These are phyloP conservation scores for Chytriomyces sp. DNA, from an alignment of 192 early-diverging fungal species.

Conservation along the genomic window DNA sequence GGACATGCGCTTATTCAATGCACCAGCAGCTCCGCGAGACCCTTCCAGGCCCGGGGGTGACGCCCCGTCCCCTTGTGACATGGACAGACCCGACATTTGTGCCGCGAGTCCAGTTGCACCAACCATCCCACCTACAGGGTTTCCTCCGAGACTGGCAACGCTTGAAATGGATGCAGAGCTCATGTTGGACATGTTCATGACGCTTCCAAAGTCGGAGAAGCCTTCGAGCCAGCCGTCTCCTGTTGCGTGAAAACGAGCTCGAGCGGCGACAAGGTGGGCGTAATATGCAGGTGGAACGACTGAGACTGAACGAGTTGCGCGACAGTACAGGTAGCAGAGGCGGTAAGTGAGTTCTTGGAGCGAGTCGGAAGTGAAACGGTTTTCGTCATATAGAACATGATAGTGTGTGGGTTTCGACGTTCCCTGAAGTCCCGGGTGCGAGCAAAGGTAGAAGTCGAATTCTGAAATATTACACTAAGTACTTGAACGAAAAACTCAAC, in stretches of 20 bases:
- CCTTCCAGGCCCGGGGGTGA: not conserved
- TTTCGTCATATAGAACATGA: constrained; percentile 89
- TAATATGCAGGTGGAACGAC: constrained; percentile 92
- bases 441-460: constrained; percentile 78
- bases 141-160: constrained; percentile 24
- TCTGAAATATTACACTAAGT: constrained; percentile 10
- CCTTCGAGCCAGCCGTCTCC: constrained; percentile 55
- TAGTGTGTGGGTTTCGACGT: constrained; percentile 93
- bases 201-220: constrained; percentile 33
- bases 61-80: not conserved
- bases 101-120: constrained; percentile 8
- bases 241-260: constrained; percentile 81
- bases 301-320: constrained; percentile 85
- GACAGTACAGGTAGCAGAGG: constrained; percentile 87
- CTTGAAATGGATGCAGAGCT: constrained; percentile 19
- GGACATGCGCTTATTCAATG: constrained; percentile 22
- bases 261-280: constrained; percentile 83
- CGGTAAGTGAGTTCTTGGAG: constrained; percentile 87
- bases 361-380: constrained; percentile 75
- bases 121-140: constrained; percentile 24
- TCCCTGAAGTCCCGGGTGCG: constrained; percentile 92
- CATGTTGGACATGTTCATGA: constrained; percentile 13
- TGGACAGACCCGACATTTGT: constrained; percentile 27
- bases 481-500: not conserved
- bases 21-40: not conserved